Evolutionary conservation across 352 stramenopile genomes (phyloP), one percentile per base, ranked within the genome.

Genomic region (Phytophthora uliginosa): DNA sequence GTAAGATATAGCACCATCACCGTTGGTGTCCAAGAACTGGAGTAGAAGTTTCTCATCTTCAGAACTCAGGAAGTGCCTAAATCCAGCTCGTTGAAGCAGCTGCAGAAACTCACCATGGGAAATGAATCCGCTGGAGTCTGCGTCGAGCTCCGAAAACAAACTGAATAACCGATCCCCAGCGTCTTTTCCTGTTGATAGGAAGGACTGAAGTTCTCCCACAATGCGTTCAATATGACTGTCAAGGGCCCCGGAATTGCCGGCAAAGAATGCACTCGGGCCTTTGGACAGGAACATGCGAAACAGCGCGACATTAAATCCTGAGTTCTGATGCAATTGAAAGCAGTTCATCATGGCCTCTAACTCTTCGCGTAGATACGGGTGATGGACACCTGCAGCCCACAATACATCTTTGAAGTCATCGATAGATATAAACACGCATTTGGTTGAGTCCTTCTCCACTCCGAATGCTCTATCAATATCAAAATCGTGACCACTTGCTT

Each of bases 341-440:
- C 85, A 93, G 22, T 63, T 64, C 54, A 89, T 77, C 62, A 93
- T 84, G 9, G 66, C 66, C 58, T 93, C 77, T 10, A 93, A 66
- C 38, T 92, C 86, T 62, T 95, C 88, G 5, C 83, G 83, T 18
- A 92, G 68, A 63, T 90, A 95, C 7, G 88, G 86, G 45, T 93
- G 83, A 0, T 81, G 84, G 0, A 94, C 66, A 13, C 83, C 83
- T 10, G 81, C 76, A 22, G 77, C 67, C 88, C 88, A 95, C 53
- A 95, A 47, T 33, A 92, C 74, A 53, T 95, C 85, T 57, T 88
- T 92, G 13, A 95, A 83, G 12, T 95, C 85, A 12, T 92, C 80
- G 8, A 76, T 69, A 8, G 76, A 85, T 2, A 95, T 22, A 17
- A 77, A 78, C 20, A 91, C 42, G 47, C 59, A 79, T 26, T 79